Percentiles rank a stretch among this genome's conserved stretches.
phyloP scores from a whole-genome alignment of 176 grass and related monocot species.

The Saccharum officinarum region DNA sequence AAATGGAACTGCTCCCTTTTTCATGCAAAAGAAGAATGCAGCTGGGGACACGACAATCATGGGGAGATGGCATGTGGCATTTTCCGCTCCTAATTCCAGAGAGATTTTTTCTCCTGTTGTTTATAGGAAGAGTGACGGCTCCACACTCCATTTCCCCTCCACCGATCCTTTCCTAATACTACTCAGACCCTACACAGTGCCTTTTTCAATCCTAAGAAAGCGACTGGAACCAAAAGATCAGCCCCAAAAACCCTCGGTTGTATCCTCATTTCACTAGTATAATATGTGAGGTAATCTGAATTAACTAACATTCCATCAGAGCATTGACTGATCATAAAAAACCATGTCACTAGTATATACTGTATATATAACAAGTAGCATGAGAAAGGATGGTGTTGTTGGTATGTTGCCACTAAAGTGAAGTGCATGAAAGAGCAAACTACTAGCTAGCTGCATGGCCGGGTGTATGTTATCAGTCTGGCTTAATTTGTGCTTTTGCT shows the following conservation, averaged over 20 bases:
- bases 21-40: slow-evolving; percentile 21
- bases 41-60: slow-evolving; percentile 10
- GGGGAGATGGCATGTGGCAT: background rate
- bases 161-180: background rate
- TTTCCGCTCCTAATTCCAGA: slow-evolving; percentile 10
- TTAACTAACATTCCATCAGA: slow-evolving; percentile 17
- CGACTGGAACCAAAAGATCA: slow-evolving; percentile 43
- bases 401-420: background rate
- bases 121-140: slow-evolving; percentile 62
- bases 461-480: no score
- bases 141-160: slow-evolving; percentile 41
- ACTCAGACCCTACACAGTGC: slow-evolving; percentile 21
- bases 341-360: background rate
- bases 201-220: slow-evolving; percentile 43
- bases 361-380: background rate
- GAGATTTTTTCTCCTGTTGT: slow-evolving; percentile 9
- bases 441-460: no score
- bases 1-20: slow-evolving; percentile 30
- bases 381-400: background rate
- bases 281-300: slow-evolving; percentile 3
- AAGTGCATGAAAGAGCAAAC: no score
- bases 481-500: background rate
- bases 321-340: slow-evolving; percentile 12
- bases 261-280: slow-evolving; percentile 14
- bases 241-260: background rate